Evolutionary conservation across 208 protist genomes (phyloP), one percentile per base, ranked within the genome.

Genomic region (Polymyxa betae): DNA sequence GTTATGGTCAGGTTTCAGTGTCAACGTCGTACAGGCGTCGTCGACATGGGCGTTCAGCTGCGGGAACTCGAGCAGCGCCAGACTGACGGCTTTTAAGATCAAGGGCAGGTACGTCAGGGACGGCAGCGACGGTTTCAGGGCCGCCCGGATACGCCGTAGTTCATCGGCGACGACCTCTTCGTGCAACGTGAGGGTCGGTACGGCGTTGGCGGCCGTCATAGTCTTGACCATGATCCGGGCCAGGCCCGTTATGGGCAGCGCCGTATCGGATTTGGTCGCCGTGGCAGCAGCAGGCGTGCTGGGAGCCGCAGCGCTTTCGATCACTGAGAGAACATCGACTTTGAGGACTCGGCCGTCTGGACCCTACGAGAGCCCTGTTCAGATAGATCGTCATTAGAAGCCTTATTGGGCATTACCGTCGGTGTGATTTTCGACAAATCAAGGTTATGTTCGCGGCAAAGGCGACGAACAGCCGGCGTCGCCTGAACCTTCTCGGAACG

Each of bases 381-480:
- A 60, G 5, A 60, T 29, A 60, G 12, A 60, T 60, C 24, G 49
- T 24, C 5, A 60, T 60, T 5, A 60, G 24, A 24, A 60, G 12
- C 12, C 5, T 5, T 24, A 60, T 60, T 24, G 24, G 24, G 24
- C 49, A 60, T 24, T 41, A 92, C 94, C 0, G 88, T 93, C 0
- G 94, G 91, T 0, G 88, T 43, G n/a, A 97, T 93, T 12, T 90
- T 87, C 0, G 77, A 44, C 49, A 97, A 92, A 87, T 98, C 94
- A 29, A 98, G 88, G 29, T 93, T 91, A 92, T 97, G 91, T 89
- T 97, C 93, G 32, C 91, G 92, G 0, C 96, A 96, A 38, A 98
- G 92, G 52, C 95, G 92, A 41, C 97, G 93, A 16, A 97, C 96
- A 5, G 97, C 95, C 32, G 97, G 97, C 0, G 97, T 97, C 29